Evolutionary conservation across 2,329 filamentous ascomycete species (phyloP).

Genomic region (Sporothrix euskadiensis): DNA sequence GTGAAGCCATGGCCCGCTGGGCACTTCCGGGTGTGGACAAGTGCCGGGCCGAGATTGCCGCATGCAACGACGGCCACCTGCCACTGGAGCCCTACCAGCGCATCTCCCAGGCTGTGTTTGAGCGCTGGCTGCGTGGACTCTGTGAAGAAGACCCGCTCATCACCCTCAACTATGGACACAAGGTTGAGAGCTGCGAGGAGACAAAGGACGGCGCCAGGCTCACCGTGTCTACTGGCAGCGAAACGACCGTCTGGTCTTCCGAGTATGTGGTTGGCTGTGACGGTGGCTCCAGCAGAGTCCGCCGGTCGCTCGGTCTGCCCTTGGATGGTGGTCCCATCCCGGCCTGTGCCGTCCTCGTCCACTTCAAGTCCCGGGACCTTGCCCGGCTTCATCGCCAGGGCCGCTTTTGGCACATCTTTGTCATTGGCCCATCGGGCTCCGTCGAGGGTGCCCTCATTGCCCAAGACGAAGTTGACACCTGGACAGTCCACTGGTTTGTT

Average conservation of each 20-base stretch:
- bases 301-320: not conserved
- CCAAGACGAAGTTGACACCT: constrained; percentile 29
- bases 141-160: constrained; percentile 35
- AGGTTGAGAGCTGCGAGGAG: constrained; percentile 18
- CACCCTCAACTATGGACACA: constrained; percentile 36
- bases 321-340: not conserved
- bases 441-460: constrained; percentile 24
- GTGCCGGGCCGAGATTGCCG: constrained; percentile 33
- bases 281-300: not conserved
- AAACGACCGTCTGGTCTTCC: not conserved
- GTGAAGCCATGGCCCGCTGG: constrained; percentile 31
- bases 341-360: constrained; percentile 28
- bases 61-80: constrained; percentile 39
- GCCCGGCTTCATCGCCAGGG: constrained; percentile 28
- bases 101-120: constrained; percentile 41
- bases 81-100: constrained; percentile 40
- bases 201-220: not conserved
- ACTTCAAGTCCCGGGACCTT: constrained; percentile 33
- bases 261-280: not conserved
- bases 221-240: not conserved
- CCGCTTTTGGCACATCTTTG: constrained; percentile 34
- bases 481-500: constrained; percentile 24
- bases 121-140: constrained; percentile 39
- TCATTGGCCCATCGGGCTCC: constrained; percentile 21
- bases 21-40: constrained; percentile 28